Base-by-base conservation (phyloP, 352 stramenopile genomes). In the Phytophthora lateralis region DNA sequence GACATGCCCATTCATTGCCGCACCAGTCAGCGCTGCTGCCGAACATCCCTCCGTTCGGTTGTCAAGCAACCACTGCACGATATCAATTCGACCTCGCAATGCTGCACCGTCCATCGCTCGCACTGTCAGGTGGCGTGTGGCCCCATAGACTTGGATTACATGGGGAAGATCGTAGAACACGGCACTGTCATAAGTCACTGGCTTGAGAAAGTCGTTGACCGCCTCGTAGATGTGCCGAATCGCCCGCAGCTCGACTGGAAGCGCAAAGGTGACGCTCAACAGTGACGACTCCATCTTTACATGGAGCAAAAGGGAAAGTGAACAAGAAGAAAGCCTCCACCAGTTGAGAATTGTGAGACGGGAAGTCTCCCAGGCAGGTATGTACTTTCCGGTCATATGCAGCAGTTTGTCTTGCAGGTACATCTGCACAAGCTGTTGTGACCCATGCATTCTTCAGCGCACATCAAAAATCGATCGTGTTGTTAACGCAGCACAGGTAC, bases 31-130 rank as follows among this genome's bases (percentile, higher is more conserved):
- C 12, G 27, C 27, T 15, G 7, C 17, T 20, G 47, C 14, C 17
- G 30, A 43, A 30, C 30, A 55, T 14, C 47, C 46, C 43, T 55
- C 47, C 0, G 4, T n/a, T 44, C 47, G 29, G 17, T 41, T 43
- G 10, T 14, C 20, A 43, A 35, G 14, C 5, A 38, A 38, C 17
- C 47, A 30, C 18, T 35, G n/a, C 29, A 55, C 14, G 30, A 55
- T 43, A 39, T 55, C 32, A 10, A 44, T 8, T 34, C 32, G 47
- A 9, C 30, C 47, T 55, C 32, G 12, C 24, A 18, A 4, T 32
- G 47, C 47, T 42, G 47, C 47, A 24, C 47, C 30, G 29, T 54
- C 47, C 47, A 55, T 55, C 11, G 47, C 47, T 32, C 32, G 11
- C 7, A 30, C 17, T 12, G 47, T 44, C 11, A 24, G 15, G 8